Evolutionary conservation across 2,329 filamentous ascomycete species (phyloP), one percentile per base, ranked within the genome.

Genomic region (Arthrobotrys conoides): DNA sequence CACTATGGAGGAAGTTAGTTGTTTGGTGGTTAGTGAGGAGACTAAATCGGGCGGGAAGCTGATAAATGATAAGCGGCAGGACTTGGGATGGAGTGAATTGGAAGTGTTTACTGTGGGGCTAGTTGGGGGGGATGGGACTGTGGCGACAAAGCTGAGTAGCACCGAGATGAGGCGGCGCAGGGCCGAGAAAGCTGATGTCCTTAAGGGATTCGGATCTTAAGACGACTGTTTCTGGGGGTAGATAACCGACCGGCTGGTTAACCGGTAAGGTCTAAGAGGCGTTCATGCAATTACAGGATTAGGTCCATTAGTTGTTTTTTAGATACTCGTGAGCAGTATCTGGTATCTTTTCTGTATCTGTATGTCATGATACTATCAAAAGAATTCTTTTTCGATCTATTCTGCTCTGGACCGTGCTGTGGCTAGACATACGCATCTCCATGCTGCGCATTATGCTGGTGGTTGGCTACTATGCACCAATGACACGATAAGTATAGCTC

Each of bases 51-150:
- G 96, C 38, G 96, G 94, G 4, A 87, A 89, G 76, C 92, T 92
- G 0, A 93, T 99, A 81, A 99, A 99, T 83, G 88, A 91, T n/a
- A 92, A 91, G 83, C 89, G 96, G 53, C 85, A 83, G 30, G 91
- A 92, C 81, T 91, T 91, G 77, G 92, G 92, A 1, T 97, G 93
- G 94, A 86, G 87, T 41, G 84, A 87, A 24, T 86, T 99, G 46
- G 90, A 93, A 27, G 89, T 96, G 0, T 97, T 93, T 82, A 94
- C 97, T 83, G 93, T 98, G 30, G 93, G 96, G 82, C 93, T 98
- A 14, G 87, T 99, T 16, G 92, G 95, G 84, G 88, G 87, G 46
- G 89, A 90, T 66, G 86, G 87, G 51, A 84, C 86, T n/a, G 85
- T 86, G 1, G 82, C 82, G 49, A 82, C 59, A 55, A 84, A 81